Evolutionary conservation across 1,139 yeast genomes (phyloP).

Genomic region (Hanseniaspora uvarum): DNA sequence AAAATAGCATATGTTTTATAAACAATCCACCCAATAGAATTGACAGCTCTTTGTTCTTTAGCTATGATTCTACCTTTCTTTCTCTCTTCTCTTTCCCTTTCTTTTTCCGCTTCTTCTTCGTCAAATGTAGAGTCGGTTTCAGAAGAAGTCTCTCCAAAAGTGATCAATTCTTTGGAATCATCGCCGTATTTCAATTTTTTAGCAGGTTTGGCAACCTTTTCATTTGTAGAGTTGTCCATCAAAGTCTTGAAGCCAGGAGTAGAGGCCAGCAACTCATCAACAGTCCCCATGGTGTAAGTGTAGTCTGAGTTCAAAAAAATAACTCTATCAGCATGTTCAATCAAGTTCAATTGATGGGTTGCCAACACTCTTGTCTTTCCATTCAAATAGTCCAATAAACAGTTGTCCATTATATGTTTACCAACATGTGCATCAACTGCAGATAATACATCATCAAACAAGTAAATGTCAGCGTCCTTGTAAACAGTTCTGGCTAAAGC

Average conservation of each 20-base stretch:
- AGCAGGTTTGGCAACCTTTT: slow-evolving; percentile 25
- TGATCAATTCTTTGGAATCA: slow-evolving; percentile 32
- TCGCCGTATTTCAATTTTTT: not conserved
- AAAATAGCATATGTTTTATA: slow-evolving; percentile 32
- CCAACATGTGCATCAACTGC: slow-evolving; percentile 92
- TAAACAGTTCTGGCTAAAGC: slow-evolving; percentile 76
- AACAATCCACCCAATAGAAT: slow-evolving; percentile 24
- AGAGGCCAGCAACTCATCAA: slow-evolving; percentile 36
- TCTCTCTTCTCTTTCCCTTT: slow-evolving; percentile 14
- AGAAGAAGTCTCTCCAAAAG: slow-evolving; percentile 16
- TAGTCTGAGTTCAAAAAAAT: slow-evolving; percentile 55
- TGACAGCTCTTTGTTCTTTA: slow-evolving; percentile 34
- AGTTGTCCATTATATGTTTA: slow-evolving; percentile 57
- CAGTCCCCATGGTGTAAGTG: slow-evolving; percentile 44
- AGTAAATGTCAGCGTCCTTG: slow-evolving; percentile 49
- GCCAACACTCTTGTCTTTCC: slow-evolving; percentile 61
- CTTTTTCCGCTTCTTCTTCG: slow-evolving; percentile 17
- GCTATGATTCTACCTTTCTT: slow-evolving; percentile 25
- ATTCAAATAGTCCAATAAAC: slow-evolving; percentile 48
- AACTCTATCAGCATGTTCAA: slow-evolving; percentile 55
- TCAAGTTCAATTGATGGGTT: slow-evolving; percentile 65
- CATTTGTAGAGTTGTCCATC: slow-evolving; percentile 32
- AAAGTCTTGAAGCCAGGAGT: slow-evolving; percentile 32
- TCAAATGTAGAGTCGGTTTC: slow-evolving; percentile 11
- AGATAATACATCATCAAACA: slow-evolving; percentile 71